Conservation (phyloP, 2,329 filamentous ascomycete species). For the Aspergillus ruber region DNA sequence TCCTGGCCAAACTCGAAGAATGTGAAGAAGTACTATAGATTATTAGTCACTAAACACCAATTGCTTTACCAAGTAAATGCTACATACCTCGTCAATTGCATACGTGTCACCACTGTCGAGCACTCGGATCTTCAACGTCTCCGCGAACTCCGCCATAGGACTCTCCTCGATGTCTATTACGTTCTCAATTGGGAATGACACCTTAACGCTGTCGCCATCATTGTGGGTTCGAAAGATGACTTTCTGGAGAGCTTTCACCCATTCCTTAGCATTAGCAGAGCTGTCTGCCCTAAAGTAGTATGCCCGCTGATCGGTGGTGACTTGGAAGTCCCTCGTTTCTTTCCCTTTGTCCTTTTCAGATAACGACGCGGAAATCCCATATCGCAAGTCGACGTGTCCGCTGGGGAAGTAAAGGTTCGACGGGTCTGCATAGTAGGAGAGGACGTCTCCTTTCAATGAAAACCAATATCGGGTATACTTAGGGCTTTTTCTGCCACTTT, state of each 20-base stretch:
- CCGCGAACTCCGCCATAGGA: slow-evolving; percentile 81
- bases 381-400: slow-evolving; percentile 85
- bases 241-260: slow-evolving; percentile 88
- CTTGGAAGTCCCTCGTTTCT: slow-evolving; percentile 68
- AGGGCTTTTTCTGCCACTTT: slow-evolving; percentile 81
- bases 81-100: slow-evolving; percentile 77
- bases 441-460: slow-evolving; percentile 79
- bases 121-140: slow-evolving; percentile 88
- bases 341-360: slow-evolving; percentile 65
- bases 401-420: slow-evolving; percentile 85
- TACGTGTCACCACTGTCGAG: slow-evolving; percentile 92
- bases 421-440: slow-evolving; percentile 81
- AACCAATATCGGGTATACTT: slow-evolving; percentile 92
- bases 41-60: slow-evolving; percentile 9
- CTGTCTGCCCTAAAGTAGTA: slow-evolving; percentile 90
- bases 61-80: background rate
- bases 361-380: slow-evolving; percentile 79
- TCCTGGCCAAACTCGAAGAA: slow-evolving; percentile 85
- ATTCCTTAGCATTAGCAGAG: slow-evolving; percentile 80
- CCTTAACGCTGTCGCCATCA: slow-evolving; percentile 94
- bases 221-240: slow-evolving; percentile 95
- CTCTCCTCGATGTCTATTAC: slow-evolving; percentile 90
- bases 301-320: slow-evolving; percentile 73
- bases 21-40: slow-evolving; percentile 81
- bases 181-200: slow-evolving; percentile 80